Percentiles rank a stretch among this genome's conserved stretches.
phyloP scores from a whole-genome alignment of 2,329 filamentous ascomycete genomes.

The Coniella lustricola region DNA sequence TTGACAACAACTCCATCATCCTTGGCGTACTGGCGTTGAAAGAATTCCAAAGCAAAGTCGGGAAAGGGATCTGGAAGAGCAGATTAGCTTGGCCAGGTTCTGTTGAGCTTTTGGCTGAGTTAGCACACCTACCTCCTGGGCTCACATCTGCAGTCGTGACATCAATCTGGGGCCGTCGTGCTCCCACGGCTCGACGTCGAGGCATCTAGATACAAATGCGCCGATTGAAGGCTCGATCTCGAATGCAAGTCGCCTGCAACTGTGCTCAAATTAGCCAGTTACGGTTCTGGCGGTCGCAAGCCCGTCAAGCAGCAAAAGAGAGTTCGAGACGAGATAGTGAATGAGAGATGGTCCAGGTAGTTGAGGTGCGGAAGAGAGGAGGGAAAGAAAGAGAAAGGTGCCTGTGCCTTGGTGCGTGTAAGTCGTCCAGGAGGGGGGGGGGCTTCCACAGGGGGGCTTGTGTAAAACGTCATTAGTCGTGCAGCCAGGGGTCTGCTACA shows the following conservation, averaged over 20 bases:
- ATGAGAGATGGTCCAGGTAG: too few relatives aligned
- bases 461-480: neutral
- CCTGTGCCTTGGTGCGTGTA: neutral
- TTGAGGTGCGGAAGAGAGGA: neutral
- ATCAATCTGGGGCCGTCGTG: neutral
- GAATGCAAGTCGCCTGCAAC: too few relatives aligned
- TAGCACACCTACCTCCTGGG: neutral
- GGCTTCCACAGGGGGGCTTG: neutral
- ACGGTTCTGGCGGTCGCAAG: too few relatives aligned
- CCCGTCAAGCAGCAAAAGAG: too few relatives aligned
- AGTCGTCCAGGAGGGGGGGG: neutral
- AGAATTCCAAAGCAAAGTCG: neutral
- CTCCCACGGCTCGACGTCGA: slow-evolving; percentile 3
- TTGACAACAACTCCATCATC: neutral
- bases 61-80: slow-evolving; percentile 7
- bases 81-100: neutral
- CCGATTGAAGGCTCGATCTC: too few relatives aligned
- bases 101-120: neutral
- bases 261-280: too few relatives aligned
- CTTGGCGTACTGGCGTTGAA: slow-evolving; percentile 1
- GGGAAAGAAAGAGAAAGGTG: neutral
- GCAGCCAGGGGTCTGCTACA: neutral
- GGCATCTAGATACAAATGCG: slow-evolving; percentile 9
- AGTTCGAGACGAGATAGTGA: neutral
- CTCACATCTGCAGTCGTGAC: neutral